Base-by-base conservation (phyloP, 2,329 filamentous ascomycete species). In the Penicillium hordei region DNA sequence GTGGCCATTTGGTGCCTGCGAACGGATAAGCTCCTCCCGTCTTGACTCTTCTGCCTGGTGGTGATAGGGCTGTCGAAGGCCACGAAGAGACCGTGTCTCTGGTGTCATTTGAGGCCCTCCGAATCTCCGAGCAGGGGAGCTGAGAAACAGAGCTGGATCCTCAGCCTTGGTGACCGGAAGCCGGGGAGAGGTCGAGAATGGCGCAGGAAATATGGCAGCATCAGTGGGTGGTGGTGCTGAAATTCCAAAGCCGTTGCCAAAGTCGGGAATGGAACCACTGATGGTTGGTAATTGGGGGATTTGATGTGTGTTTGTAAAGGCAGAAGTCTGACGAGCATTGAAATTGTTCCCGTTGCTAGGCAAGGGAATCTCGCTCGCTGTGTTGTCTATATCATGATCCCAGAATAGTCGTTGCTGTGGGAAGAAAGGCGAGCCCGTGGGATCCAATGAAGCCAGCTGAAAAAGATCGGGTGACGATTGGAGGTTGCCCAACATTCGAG, bases 401-500 rank as follows among this genome's bases (percentile, higher is more conserved):
- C 79, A 81, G 56, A 83, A 79, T 21, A 83, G 69, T 51, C 78
- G 76, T 39, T 81, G 75, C 52, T 86, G 83, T 33, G 83, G 80
- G 60, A 83, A 81, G 48, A 81, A 78, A 27, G 84, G 83, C n/a
- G 83, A 83, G 10, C 82, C 80, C 49, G 81, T 78, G 10, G 82
- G 79, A 25, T 80, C 82, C n/a, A 79, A 70, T 39, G 79, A 77
- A 25, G 75, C 74, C 60, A 83, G 78, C 42, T 81, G 80, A 61
- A 85, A 82, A 58, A 84, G 74, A 58, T 85, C 82, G 6, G 83
- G 83, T 3, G 84, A 85, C 60, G 83, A 83, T 52, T 84, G 83
- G 29, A 86, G 70, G 56, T 78, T 79, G 5, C 78, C 75, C 65
- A 82, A 83, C 25, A 84, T 76, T 61, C 74, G 70, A 12, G 79